Base-by-base conservation (phyloP, 208 protist species). In the Endotrypanum monterogeii region DNA sequence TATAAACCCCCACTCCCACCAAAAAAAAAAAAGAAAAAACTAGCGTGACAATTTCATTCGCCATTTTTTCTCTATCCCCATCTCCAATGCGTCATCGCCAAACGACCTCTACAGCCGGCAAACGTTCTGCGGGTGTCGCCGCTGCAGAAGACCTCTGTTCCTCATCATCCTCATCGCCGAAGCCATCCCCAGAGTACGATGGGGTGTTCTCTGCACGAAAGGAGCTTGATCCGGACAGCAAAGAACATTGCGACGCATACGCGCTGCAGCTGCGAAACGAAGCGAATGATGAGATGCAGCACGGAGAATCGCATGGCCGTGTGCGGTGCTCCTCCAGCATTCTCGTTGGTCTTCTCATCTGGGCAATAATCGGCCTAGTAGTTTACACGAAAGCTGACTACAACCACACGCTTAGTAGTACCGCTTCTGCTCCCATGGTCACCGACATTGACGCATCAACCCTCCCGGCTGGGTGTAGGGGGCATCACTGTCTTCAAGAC, bases 401-500 rank as follows among this genome's bases (percentile, higher is more conserved):
- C 52, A 30, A 9, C 1, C 18, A 20, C 25, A n/a, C 14, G 35
- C 11, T 18, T 12, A 28, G 20, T 0, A 16, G 16, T 30, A 39
- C 39, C 41, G 35, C 12, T 0, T 18, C 16, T 7, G 0, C 6
- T 8, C 28, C 57, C 35, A 57, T 16, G 1, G 1, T n/a, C 48
- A 55, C 6, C 14, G 52, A 57, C 8, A 73, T 67, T 3, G 55
- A 12, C 0, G 55, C 41, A 0, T 25, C 54, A 20, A 12, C 41
- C 25, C 63, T 83, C 6, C 78, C 78, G 0, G 72, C 74, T 1
- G 69, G 74, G 56, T 83, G 78, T n/a, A 67, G 61, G 16, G 69
- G 48, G 1, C 41, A 67, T n/a, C 41, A 55, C 18, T 79, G 73
- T 54, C 46, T 76, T 55, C 57, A 57, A 30, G 52, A 67, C 1